Base-by-base conservation (phyloP, 257 asterid genomes). In the Hygrophila difformis region DNA sequence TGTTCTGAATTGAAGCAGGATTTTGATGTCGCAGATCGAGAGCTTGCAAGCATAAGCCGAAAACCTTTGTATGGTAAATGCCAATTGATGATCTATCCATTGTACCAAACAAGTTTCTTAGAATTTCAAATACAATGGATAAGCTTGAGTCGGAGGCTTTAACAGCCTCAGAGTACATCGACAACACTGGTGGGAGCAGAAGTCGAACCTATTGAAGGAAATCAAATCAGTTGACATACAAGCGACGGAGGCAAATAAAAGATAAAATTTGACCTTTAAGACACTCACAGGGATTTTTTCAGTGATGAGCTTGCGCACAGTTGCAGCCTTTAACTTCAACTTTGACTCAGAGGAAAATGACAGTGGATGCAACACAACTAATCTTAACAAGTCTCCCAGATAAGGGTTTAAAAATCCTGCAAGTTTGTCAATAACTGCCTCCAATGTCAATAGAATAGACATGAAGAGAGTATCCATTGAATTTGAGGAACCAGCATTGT, bases 21-120 rank as follows among this genome's bases (percentile, higher is more conserved):
- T 37, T 59, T 64, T 79, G 96, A 53, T 71, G 62, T 18, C 98
- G 94, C 56, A 86, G 73, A 74, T 82, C 96, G 57, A 89, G 98
- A 53, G 93, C 96, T 57, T 64, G 71, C 69, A 89, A 67, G 70
- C 98, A 84, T 60, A 79, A 55, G 62, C 82, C 93, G 18, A 85
- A 89, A 20, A 89, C 66, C 60, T 69, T 84, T 17, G 70, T 84
- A 68, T 85, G 85, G 63, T 85, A 75, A 41, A 75, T 75, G 56
- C 64, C 67, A 50, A 77, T 39, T 9, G 94, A 69, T 59, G 93
- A 65, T 73, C 72, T 89, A 61, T 82, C 92, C 98, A 85, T 82
- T 45, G 82, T 58, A 67, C 63, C 51, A 56, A 78, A 74, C 71
- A 85, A 64, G 66, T 66, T 67, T 18, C 67, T 78, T 11, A 89